Conservation (phyloP, 2,329 filamentous ascomycete species). For the Verticillium longisporum region DNA sequence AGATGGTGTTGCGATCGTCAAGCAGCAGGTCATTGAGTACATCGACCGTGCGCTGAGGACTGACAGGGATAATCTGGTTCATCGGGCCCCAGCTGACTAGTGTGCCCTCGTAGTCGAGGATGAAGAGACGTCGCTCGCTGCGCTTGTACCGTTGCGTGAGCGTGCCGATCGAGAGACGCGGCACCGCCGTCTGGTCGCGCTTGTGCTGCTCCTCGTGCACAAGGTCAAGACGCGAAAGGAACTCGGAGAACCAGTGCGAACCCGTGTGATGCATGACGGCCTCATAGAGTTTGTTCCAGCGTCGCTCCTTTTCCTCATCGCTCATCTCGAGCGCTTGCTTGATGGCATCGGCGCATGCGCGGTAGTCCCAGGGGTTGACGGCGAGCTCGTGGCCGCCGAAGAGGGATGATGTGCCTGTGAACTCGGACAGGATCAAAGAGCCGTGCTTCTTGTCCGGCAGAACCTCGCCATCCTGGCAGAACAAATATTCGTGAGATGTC, state of each 20-base stretch:
- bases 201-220: slow-evolving; percentile 80
- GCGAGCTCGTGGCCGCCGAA: slow-evolving; percentile 75
- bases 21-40: slow-evolving; percentile 74
- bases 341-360: slow-evolving; percentile 80
- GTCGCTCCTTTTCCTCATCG: slow-evolving; percentile 62
- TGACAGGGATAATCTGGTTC: slow-evolving; percentile 77
- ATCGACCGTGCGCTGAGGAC: slow-evolving; percentile 75
- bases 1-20: slow-evolving; percentile 78
- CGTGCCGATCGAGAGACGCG: slow-evolving; percentile 65
- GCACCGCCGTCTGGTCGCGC: slow-evolving; percentile 79
- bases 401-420: slow-evolving; percentile 83
- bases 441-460: slow-evolving; percentile 70
- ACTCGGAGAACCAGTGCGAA: slow-evolving; percentile 75
- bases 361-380: slow-evolving; percentile 94
- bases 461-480: slow-evolving; percentile 79
- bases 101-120: slow-evolving; percentile 92
- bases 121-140: slow-evolving; percentile 67
- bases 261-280: slow-evolving; percentile 78
- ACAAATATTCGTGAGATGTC: slow-evolving; percentile 88
- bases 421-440: slow-evolving; percentile 87
- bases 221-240: slow-evolving; percentile 62
- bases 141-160: slow-evolving; percentile 60
- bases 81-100: slow-evolving; percentile 82
- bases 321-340: slow-evolving; percentile 75
- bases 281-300: slow-evolving; percentile 68